Base-by-base conservation (phyloP, 2,329 filamentous ascomycete species). In the Ilyonectria mors-panacis region DNA sequence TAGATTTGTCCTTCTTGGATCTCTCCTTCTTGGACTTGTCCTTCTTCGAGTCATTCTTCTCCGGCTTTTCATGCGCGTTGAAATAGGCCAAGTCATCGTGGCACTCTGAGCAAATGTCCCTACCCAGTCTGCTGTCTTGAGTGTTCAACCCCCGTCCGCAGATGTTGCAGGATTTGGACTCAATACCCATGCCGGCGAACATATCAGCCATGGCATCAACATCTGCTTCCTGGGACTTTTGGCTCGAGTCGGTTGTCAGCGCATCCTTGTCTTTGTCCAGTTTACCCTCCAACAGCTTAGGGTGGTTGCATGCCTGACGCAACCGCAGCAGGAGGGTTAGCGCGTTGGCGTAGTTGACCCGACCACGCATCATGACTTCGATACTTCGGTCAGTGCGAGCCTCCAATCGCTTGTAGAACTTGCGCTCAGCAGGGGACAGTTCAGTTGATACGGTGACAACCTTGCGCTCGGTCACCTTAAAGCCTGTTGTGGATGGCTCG, bases 231-330 rank as follows among this genome's bases (percentile, higher is more conserved):
- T 86, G 83, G 55, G 85, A 83, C 63, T 85, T 86, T 70, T 86
- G 85, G 10, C 80, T 85, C 6, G 84, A 82, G 67, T 89, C 92
- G 1, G 90, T 92, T 1, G 90, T 87, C 62, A 97, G 83, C 2
- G 94, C 93, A 76, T 98, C 96, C 74, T 92, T 94, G 78, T 99
- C 96, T 71, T 93, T 93, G 62, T 92, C 92, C 64, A 98, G 85
- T 76, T 97, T 95, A 70, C 91, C 92, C 71, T 94, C 93, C 13
- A 97, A 92, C 51, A 99, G 86, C 71, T 94, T 92, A 0, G 95
- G 94, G 78, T 99, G 96, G 77, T 99, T 97, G 80, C 96, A 99
- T 21, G 94, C 93, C 80, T 99, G 96, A 66, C 96, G 89, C 67
- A 99, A 85, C 44, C 96, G 91, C 63, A 99, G 84, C n/a, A 99